Evolutionary conservation across 2,329 filamentous ascomycete genomes (phyloP).

Genomic region (Alternaria brassicicola): DNA sequence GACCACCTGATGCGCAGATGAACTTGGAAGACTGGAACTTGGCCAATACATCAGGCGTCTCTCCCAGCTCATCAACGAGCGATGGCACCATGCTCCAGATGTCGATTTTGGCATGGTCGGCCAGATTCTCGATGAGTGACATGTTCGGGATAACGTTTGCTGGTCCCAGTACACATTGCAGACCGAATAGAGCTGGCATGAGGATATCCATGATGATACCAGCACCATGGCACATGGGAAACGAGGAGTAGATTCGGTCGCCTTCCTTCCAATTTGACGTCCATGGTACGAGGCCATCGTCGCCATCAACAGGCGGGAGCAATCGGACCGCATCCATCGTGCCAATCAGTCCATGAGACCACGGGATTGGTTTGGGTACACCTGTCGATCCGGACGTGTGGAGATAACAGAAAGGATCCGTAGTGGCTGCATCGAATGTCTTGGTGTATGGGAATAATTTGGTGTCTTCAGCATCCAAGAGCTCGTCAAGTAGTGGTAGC

Average conservation of each 20-base stretch:
- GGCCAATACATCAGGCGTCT: constrained; percentile 26
- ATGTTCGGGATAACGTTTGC: constrained; percentile 46
- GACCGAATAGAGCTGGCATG: constrained; percentile 45
- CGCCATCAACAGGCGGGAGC: constrained; percentile 42
- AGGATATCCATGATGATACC: constrained; percentile 53
- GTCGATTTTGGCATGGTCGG: constrained; percentile 42
- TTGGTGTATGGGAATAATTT: constrained; percentile 22
- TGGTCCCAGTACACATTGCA: constrained; percentile 50
- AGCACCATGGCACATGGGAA: constrained; percentile 48
- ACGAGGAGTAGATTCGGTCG: constrained; percentile 37
- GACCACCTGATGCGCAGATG: constrained; percentile 47
- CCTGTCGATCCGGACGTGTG: constrained; percentile 49
- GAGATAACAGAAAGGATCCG: constrained; percentile 36
- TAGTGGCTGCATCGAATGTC: constrained; percentile 26
- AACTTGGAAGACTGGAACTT: constrained; percentile 27
- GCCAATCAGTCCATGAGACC: constrained; percentile 41
- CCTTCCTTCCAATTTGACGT: constrained; percentile 29
- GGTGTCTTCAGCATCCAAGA: constrained; percentile 14
- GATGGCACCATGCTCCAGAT: constrained; percentile 33
- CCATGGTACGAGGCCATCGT: constrained; percentile 26
- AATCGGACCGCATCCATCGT: constrained; percentile 50
- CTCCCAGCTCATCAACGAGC: constrained; percentile 32
- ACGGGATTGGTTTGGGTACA: constrained; percentile 44
- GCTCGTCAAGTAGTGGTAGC: constrained; percentile 20
- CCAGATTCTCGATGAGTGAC: constrained; percentile 43